A percentile compares a stretch with the other conserved stretches of the same genome.
phyloP scores from a whole-genome alignment of 2,329 filamentous ascomycete genomes.

The Claviceps spartinae region DNA sequence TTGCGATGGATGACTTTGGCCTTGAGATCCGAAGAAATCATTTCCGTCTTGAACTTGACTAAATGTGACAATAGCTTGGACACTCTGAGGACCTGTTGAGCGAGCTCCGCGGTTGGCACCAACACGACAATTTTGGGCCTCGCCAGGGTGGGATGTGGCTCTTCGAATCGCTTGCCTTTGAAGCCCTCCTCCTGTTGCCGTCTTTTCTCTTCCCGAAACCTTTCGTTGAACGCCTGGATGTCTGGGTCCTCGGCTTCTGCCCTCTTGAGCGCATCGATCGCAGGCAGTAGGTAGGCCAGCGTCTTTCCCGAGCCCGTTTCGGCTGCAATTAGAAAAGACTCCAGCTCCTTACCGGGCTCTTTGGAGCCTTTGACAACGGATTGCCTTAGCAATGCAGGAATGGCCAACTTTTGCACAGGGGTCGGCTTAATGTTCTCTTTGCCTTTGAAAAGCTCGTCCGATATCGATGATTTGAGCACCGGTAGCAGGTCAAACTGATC shows the following conservation, averaged over 20 bases:
- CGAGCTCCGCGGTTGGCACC: conserved; percentile 84
- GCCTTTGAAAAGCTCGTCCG: conserved; percentile 58
- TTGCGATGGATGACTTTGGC: conserved; percentile 71
- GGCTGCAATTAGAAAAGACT: conserved; percentile 66
- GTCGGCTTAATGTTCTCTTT: conserved; percentile 69
- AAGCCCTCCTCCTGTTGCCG: conserved; percentile 39
- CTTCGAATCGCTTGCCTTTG: conserved; percentile 51
- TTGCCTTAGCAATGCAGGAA: conserved; percentile 63
- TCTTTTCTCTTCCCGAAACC: conserved; percentile 40
- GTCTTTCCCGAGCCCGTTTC: conserved; percentile 98
- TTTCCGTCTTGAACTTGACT: conserved; percentile 73
- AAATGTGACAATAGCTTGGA: conserved; percentile 73
- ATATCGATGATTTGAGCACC: conserved; percentile 54
- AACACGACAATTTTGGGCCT: conserved; percentile 75
- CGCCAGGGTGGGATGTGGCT: conserved; percentile 59
- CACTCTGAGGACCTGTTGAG: conserved; percentile 70
- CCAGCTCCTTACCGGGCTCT: conserved; percentile 25
- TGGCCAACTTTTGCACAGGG: conserved; percentile 77
- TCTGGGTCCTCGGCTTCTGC: conserved; percentile 50
- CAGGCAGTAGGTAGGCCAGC: conserved; percentile 76
- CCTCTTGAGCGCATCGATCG: conserved; percentile 72
- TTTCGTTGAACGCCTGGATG: conserved; percentile 42
- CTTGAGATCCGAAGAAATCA: conserved; percentile 66
- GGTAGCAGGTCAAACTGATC: conserved; percentile 68
- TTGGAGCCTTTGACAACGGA: conserved; percentile 17